Evolutionary conservation across 1,284 basidiomycete species (phyloP).

Genomic region (Neonothopanus nambi): DNA sequence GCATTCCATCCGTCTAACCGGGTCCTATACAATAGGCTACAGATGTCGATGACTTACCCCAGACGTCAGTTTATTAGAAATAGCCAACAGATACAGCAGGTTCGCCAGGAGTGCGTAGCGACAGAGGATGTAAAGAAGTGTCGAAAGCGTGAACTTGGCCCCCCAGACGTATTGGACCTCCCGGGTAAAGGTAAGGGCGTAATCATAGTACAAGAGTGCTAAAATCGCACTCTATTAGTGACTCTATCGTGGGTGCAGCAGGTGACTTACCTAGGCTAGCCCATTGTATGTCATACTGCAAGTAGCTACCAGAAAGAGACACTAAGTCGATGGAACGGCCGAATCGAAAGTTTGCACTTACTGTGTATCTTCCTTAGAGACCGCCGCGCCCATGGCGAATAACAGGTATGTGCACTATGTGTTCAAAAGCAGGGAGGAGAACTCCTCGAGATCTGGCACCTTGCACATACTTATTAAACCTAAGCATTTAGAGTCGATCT

Average conservation of each 20-base stretch:
- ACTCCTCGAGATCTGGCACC: not conserved
- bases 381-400: not conserved
- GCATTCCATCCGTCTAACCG: not conserved
- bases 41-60: conserved; percentile 9
- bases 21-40: no score
- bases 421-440: not conserved
- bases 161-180: conserved; percentile 27
- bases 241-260: not conserved
- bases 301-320: not conserved
- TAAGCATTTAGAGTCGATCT: no score
- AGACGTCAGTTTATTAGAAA: conserved; percentile 19
- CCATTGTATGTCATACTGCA: conserved; percentile 13
- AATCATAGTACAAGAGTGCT: conserved; percentile 25
- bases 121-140: conserved; percentile 24
- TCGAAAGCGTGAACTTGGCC: conserved; percentile 22
- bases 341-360: not conserved
- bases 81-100: conserved; percentile 24
- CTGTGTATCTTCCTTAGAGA: not conserved
- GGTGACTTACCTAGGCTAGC: conserved; percentile 12
- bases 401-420: not conserved
- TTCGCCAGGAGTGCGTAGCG: conserved; percentile 28
- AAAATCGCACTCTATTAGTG: not conserved
- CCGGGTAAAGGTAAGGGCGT: conserved; percentile 23
- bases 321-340: not conserved
- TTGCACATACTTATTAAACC: no score